Evolutionary conservation across 2,329 filamentous ascomycete genomes (phyloP), one percentile per base, ranked within the genome.

Genomic region (Arthrocladium fulminans): DNA sequence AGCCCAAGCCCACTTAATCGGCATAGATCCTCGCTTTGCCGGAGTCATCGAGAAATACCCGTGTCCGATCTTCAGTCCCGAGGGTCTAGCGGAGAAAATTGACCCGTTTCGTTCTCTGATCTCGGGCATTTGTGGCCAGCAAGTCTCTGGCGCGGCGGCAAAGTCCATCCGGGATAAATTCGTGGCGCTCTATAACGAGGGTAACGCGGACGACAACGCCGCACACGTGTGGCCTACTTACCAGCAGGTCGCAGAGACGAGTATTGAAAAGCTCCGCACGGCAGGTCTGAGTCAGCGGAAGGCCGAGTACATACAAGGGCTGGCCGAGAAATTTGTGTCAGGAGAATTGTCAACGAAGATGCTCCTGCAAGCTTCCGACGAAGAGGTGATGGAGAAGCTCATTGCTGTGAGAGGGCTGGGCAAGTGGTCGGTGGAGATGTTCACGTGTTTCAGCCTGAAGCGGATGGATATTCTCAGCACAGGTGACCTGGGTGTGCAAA

Each of bases 351-450:
- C 77, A 38, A 83, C 87, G 9, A 69, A 77, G 54, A 81, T 92
- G 74, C 76, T 97, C 17, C 77, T 86, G 45, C 78, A 80, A 29
- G 88, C 87, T 1, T 77, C 80, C 3, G 92, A 98, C 63, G 89
- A 94, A 44, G 86, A 94, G 57, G 76, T 98, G 6, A 73, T 96
- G 54, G 79, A 85, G 65, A 83, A 78, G 63, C 73, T 98, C 41
- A 87, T 85, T 41, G 86, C 88, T 1, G 88, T 98, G 3, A 76
- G 90, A 8, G 92, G 92, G 0, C 69, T 97, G 43, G 92, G 92
- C 0, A 76, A 75, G 47, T 97, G 92, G 92, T 89, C 83, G 41
- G 88, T 94, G 12, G 89, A 96, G 72, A 97, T 98, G 92, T 98
- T 98, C 72, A 87, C 89, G 43, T 88, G 86, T 66, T 97, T 98